phyloP scores from a whole-genome alignment of 306 rosid genomes.

The Dryas alaskensis region DNA sequence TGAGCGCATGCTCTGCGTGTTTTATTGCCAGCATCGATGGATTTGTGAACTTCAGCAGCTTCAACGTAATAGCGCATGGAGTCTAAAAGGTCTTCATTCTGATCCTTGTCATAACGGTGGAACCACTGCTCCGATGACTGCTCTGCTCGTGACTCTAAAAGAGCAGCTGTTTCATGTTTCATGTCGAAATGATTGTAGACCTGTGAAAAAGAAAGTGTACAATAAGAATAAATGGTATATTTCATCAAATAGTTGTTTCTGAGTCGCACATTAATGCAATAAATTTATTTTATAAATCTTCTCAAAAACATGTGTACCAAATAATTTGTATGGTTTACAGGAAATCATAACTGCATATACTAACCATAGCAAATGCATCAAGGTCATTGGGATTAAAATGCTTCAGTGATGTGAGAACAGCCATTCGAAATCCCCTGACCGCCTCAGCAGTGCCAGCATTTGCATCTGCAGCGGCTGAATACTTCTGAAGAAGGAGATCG shows the following conservation, averaged over 20 bases:
- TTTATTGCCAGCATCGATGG: slow-evolving; percentile 96
- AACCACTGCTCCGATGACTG: slow-evolving; percentile 80
- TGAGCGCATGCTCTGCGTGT: slow-evolving; percentile 85
- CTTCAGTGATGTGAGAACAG: slow-evolving; percentile 95
- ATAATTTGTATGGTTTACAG: background rate
- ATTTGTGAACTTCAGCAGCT: slow-evolving; percentile 96
- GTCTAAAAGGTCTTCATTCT: slow-evolving; percentile 84
- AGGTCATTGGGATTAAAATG: slow-evolving; percentile 92
- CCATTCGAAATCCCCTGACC: slow-evolving; percentile 91
- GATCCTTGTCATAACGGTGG: slow-evolving; percentile 69
- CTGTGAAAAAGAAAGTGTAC: slow-evolving; percentile 37
- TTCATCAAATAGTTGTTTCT: background rate
- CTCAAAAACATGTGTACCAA: slow-evolving; percentile 9
- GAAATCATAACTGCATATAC: slow-evolving; percentile 37
- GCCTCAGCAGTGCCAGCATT: slow-evolving; percentile 80
- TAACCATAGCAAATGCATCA: slow-evolving; percentile 95
- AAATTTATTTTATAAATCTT: slow-evolving; percentile 1
- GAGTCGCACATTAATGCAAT: background rate
- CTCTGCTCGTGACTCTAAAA: slow-evolving; percentile 79
- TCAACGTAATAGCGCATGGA: slow-evolving; percentile 92
- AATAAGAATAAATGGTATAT: background rate
- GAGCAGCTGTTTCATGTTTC: slow-evolving; percentile 95
- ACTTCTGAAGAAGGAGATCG: slow-evolving; percentile 96
- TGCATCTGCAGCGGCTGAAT: slow-evolving; percentile 83
- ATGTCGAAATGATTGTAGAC: slow-evolving; percentile 94